Percentiles rank a stretch among this genome's conserved stretches.
Evolutionary conservation across 441 rosid species (phyloP).

Genomic region (Populus tomentosa): DNA sequence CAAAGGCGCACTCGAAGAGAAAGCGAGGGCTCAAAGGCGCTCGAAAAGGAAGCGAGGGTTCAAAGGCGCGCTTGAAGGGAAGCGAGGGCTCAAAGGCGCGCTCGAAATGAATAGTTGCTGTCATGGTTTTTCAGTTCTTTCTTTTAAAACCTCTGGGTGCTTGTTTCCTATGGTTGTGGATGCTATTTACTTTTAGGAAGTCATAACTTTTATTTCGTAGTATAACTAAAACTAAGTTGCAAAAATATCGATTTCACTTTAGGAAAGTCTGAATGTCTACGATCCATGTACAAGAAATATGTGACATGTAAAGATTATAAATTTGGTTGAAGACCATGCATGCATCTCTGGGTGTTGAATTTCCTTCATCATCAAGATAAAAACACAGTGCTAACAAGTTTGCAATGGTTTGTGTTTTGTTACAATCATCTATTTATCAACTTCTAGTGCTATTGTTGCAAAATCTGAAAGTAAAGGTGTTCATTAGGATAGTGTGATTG

Average conservation of each 20-base stretch:
- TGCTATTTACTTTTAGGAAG: neutral
- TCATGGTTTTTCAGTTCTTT: neutral
- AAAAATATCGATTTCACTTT: neutral
- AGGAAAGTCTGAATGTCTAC: neutral
- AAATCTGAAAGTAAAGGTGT: neutral
- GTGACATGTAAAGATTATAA: neutral
- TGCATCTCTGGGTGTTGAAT: neutral
- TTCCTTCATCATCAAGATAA: neutral
- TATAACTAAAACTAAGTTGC: neutral
- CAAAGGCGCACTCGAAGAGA: no score
- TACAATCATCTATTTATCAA: neutral
- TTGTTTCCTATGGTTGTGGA: neutral
- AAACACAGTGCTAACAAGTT: neutral
- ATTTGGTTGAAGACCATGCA: neutral
- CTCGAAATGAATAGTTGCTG: neutral
- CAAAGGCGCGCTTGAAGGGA: no score
- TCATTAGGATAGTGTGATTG: neutral
- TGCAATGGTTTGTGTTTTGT: neutral
- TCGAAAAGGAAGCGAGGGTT: no score
- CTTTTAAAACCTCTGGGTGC: neutral
- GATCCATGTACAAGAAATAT: neutral
- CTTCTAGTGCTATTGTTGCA: neutral
- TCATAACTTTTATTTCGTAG: neutral
- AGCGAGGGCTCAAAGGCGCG: no score
- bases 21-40: no score